phyloP scores from a whole-genome alignment of 2,329 filamentous ascomycete species.

The Fragosphaeria purpurea region DNA sequence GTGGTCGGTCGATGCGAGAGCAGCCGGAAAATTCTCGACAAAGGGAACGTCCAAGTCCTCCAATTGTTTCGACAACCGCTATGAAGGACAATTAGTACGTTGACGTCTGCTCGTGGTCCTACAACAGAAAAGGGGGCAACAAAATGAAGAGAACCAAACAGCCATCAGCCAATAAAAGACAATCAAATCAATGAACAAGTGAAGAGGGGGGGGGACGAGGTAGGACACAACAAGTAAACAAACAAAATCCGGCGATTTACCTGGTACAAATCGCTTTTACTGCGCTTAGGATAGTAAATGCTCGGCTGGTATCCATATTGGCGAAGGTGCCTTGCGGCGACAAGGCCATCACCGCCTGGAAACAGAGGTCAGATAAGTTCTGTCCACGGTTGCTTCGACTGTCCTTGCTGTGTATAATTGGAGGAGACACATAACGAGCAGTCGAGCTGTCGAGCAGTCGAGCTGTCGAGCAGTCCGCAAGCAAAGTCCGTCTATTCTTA shows the following conservation, averaged over 20 bases:
- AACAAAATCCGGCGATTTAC: slow-evolving; percentile 30
- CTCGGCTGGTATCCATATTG: slow-evolving; percentile 86
- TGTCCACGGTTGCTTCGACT: too few relatives aligned
- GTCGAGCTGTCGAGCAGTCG: background rate
- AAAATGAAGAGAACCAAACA: background rate
- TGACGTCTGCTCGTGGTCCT: too few relatives aligned
- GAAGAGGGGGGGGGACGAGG: background rate
- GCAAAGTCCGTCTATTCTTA: slow-evolving; percentile 17
- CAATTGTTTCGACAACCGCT: slow-evolving; percentile 78
- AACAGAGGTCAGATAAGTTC: too few relatives aligned
- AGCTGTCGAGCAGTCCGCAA: too few relatives aligned
- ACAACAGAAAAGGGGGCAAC: slow-evolving; percentile 7
- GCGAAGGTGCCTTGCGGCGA: slow-evolving; percentile 82
- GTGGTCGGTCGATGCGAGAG: slow-evolving; percentile 62
- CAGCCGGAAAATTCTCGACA: slow-evolving; percentile 63
- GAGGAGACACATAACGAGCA: background rate
- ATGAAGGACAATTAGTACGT: slow-evolving; percentile 15
- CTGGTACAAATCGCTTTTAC: slow-evolving; percentile 82
- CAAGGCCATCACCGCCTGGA: slow-evolving; percentile 81
- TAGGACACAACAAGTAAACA: background rate
- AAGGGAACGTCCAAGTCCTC: slow-evolving; percentile 76
- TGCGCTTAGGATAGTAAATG: slow-evolving; percentile 87
- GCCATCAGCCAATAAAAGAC: too few relatives aligned
- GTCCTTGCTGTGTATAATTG: background rate
- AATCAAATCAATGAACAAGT: too few relatives aligned